Conservation (phyloP, 805 yeast genomes). For the Ogataea kodamae region DNA sequence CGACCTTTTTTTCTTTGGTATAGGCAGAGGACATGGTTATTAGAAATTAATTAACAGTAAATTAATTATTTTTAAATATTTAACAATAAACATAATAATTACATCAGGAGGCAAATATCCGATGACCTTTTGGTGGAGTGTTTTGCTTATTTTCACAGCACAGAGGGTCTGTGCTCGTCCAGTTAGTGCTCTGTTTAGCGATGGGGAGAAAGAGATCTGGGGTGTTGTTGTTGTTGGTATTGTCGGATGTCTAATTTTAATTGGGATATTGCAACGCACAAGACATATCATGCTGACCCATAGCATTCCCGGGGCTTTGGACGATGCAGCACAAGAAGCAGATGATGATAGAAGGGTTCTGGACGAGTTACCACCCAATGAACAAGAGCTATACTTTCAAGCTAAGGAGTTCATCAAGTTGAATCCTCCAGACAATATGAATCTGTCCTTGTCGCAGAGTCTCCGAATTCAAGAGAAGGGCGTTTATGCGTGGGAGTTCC, state of each 20-base stretch:
- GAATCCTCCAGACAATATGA: conserved; percentile 37
- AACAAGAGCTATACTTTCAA: conserved; percentile 66
- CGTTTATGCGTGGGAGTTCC: conserved; percentile 85
- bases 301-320: conserved; percentile 55
- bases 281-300: conserved; percentile 26
- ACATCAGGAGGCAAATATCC: too few species aligned
- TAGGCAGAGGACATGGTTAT: conserved; percentile 27
- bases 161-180: too few species aligned
- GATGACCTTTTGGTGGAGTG: too few species aligned
- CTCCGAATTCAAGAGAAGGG: conserved; percentile 81
- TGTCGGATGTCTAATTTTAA: too few species aligned
- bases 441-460: conserved; percentile 49
- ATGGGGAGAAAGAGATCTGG: too few species aligned
- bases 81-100: too few species aligned
- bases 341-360: conserved; percentile 59
- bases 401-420: conserved; percentile 50
- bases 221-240: too few species aligned
- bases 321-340: conserved; percentile 57
- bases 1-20: conserved; percentile 74
- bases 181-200: too few species aligned
- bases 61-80: too few species aligned
- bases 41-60: background rate
- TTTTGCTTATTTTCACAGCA: too few species aligned
- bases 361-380: conserved; percentile 59
- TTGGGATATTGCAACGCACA: too few species aligned